Percentiles rank a stretch among this genome's conserved stretches.
Evolutionary conservation across 495 filamentous ascomycete species (phyloP).

Genomic region (Neurospora hispaniola): DNA sequence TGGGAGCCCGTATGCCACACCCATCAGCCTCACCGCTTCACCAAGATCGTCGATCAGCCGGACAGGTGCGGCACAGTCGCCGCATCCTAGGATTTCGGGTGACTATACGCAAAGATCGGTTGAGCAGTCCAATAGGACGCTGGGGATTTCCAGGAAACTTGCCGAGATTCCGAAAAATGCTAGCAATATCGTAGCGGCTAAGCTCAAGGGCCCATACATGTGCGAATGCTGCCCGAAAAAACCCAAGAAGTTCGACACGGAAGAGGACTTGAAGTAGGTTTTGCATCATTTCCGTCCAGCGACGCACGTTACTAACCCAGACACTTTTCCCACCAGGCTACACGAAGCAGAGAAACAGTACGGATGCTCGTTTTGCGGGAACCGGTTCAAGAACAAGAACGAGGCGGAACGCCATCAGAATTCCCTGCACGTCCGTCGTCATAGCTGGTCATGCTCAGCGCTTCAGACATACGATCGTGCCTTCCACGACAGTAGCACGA

Average conservation of each 20-base stretch:
- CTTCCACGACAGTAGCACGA: conserved; percentile 66
- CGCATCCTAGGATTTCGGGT: conserved; percentile 36
- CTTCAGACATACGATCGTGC: conserved; percentile 67
- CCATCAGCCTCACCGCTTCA: conserved; percentile 50
- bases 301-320: conserved; percentile 4
- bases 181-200: conserved; percentile 24
- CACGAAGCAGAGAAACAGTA: conserved; percentile 97
- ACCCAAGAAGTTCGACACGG: conserved; percentile 89
- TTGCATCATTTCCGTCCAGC: neutral
- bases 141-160: conserved; percentile 38
- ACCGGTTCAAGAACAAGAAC: conserved; percentile 99
- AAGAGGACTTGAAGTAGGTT: conserved; percentile 75
- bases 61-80: conserved; percentile 14
- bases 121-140: conserved; percentile 19
- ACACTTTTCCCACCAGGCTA: conserved; percentile 23
- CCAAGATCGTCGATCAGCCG: conserved; percentile 42
- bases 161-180: conserved; percentile 32
- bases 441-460: conserved; percentile 95
- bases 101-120: conserved; percentile 22
- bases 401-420: conserved; percentile 98
- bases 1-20: conserved; percentile 49
- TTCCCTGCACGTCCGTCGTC: conserved; percentile 84
- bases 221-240: conserved; percentile 99
- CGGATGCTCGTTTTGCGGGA: conserved; percentile 79
- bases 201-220: conserved; percentile 52